Conservation (phyloP, 495 filamentous ascomycete genomes). For the Extremus antarcticus region DNA sequence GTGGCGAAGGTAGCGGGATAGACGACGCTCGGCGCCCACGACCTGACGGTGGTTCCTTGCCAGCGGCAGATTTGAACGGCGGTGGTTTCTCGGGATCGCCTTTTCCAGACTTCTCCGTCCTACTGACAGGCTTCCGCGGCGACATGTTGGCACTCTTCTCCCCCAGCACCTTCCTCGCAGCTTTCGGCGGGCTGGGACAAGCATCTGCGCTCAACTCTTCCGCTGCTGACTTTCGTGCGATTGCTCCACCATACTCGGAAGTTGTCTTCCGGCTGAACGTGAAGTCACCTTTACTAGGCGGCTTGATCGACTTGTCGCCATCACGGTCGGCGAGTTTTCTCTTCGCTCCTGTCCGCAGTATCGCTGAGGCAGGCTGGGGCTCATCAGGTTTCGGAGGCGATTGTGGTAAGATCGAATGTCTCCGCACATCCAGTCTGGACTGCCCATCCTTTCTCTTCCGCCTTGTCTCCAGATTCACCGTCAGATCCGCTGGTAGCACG, state of each 20-base stretch:
- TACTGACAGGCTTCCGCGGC: conserved; percentile 23
- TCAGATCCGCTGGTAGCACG: conserved; percentile 22
- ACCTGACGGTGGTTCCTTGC: not conserved
- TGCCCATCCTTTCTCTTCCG: conserved; percentile 40
- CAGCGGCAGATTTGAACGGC: not conserved
- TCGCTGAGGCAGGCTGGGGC: conserved; percentile 1
- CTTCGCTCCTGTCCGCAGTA: conserved; percentile 45
- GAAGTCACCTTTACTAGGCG: conserved; percentile 36
- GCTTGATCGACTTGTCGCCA: conserved; percentile 25
- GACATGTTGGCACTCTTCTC: conserved; percentile 32
- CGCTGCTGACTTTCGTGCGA: not conserved
- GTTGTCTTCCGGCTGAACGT: conserved; percentile 33
- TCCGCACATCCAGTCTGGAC: conserved; percentile 21
- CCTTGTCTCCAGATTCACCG: conserved; percentile 41
- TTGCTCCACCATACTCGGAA: not conserved
- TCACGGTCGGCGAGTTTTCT: conserved; percentile 50
- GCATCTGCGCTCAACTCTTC: not conserved
- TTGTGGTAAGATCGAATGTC: conserved; percentile 15
- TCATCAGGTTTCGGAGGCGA: conserved; percentile 18
- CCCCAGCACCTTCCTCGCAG: conserved; percentile 23
- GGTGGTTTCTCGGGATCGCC: conserved; percentile 18
- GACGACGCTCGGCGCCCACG: conserved; percentile 10
- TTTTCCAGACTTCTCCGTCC: conserved; percentile 13
- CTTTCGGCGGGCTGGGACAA: conserved; percentile 9
- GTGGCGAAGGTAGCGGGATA: conserved; percentile 17